phyloP scores from a whole-genome alignment of 345 rosid genomes.

The Fremontodendron californicum region DNA sequence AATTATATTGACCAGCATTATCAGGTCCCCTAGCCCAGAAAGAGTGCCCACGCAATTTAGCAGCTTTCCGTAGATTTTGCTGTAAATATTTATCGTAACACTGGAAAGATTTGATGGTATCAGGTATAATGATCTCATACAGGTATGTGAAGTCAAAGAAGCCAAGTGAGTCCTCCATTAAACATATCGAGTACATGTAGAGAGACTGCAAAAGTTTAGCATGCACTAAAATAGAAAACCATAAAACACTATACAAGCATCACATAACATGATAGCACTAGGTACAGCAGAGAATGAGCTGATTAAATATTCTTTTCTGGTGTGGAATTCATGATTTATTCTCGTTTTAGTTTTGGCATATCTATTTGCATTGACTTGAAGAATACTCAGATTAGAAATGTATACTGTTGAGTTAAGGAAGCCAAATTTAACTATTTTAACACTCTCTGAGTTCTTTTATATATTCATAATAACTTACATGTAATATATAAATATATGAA shows the following conservation, averaged over 20 bases:
- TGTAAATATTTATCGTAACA: conserved; percentile 88
- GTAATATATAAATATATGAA: not conserved
- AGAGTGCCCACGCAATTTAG: conserved; percentile 71
- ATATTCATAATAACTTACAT: not conserved
- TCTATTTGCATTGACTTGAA: not conserved
- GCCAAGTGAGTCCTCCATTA: not conserved
- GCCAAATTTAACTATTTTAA: not conserved
- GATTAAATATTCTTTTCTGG: too few species aligned
- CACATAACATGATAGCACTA: not conserved
- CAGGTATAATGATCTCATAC: not conserved
- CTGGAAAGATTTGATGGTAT: conserved; percentile 36
- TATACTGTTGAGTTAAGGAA: not conserved
- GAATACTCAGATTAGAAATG: not conserved
- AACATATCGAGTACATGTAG: not conserved
- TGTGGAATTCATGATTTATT: not conserved
- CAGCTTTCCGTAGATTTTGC: conserved; percentile 60
- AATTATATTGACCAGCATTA: conserved; percentile 85
- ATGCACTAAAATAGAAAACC: not conserved
- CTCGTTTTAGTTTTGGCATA: not conserved
- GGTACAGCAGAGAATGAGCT: not conserved
- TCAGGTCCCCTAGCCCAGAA: conserved; percentile 91
- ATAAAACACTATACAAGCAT: not conserved
- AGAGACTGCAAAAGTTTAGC: not conserved
- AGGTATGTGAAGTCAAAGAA: not conserved
- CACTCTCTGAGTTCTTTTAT: not conserved